These are phyloP conservation scores for Pezicula neosporulosa DNA, from an alignment of 2,329 filamentous ascomycete genomes.

Conservation along the genomic window DNA sequence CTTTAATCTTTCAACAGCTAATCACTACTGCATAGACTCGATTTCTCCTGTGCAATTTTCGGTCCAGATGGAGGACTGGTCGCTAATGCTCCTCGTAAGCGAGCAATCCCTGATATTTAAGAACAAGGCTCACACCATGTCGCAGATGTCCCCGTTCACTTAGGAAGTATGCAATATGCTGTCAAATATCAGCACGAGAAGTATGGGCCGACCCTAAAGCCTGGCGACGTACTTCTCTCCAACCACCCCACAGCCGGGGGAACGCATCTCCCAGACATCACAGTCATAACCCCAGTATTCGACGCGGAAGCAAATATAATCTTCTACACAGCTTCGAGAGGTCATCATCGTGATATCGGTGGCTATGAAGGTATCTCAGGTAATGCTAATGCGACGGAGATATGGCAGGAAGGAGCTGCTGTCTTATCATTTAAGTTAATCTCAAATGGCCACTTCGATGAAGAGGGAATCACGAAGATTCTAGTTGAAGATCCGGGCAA, in stretches of 20 bases:
- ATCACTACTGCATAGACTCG: conserved; percentile 42
- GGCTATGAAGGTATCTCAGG: conserved; percentile 77
- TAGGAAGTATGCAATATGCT: conserved; percentile 66
- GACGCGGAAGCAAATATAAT: conserved; percentile 58
- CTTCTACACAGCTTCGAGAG: conserved; percentile 77
- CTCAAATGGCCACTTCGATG: conserved; percentile 70
- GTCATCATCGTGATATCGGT: conserved; percentile 79
- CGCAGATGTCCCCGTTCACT: conserved; percentile 64
- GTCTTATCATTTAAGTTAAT: conserved; percentile 66
- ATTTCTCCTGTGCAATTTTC: conserved; percentile 78
- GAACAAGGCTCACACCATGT: too few relatives aligned
- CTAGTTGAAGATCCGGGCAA: conserved; percentile 68
- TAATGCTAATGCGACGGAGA: conserved; percentile 68
- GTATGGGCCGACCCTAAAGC: conserved; percentile 71
- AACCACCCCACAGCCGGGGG: conserved; percentile 79
- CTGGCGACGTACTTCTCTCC: conserved; percentile 74
- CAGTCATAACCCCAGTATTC: conserved; percentile 75
- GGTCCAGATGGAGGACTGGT: conserved; percentile 70
- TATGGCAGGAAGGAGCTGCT: conserved; percentile 59
- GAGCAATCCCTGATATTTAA: too few relatives aligned
- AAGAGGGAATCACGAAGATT: conserved; percentile 62
- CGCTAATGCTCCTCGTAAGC: conserved; percentile 61
- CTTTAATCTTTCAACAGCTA: too few relatives aligned
- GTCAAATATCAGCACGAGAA: conserved; percentile 73
- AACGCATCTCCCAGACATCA: conserved; percentile 78